Conservation (phyloP, 306 rosid species). For the Clitoria ternatea region DNA sequence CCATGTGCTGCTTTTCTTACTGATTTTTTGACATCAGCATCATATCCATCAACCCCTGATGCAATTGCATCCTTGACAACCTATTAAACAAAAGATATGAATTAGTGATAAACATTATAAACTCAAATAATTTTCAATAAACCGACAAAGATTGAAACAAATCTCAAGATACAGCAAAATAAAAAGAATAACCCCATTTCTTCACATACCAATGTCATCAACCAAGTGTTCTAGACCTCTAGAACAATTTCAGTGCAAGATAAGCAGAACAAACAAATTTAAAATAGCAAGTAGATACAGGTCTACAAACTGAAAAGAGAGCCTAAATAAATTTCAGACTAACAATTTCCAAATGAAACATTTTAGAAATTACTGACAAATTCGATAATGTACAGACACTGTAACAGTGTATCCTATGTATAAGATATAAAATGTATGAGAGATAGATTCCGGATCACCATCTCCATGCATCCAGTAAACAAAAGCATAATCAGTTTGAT, state of each 20-base stretch:
- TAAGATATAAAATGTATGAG: neutral
- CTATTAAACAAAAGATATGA: constrained; percentile 35
- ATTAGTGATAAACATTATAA: constrained; percentile 16
- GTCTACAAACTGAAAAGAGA: neutral
- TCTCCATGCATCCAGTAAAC: neutral
- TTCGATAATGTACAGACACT: constrained; percentile 2
- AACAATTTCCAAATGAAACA: neutral
- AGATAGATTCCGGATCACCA: constrained; percentile 1
- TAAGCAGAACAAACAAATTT: neutral
- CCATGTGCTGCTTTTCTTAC: constrained; percentile 96
- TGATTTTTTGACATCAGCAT: constrained; percentile 62
- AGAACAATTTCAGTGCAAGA: neutral
- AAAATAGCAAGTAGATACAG: neutral
- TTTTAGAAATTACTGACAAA: constrained; percentile 5
- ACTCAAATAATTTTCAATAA: neutral
- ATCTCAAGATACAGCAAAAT: neutral
- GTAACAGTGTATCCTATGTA: neutral
- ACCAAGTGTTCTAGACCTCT: neutral
- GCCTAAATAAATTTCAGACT: constrained; percentile 9
- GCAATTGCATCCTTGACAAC: constrained; percentile 88
- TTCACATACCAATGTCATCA: constrained; percentile 1
- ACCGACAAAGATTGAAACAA: constrained; percentile 21
- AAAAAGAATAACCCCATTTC: neutral
- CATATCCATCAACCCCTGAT: constrained; percentile 90
- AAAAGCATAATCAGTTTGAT: neutral